A percentile compares a stretch with the other conserved stretches of the same genome.
phyloP scores from a whole-genome alignment of 2,329 filamentous ascomycete species.

The Rhytidhysteron rufulum region DNA sequence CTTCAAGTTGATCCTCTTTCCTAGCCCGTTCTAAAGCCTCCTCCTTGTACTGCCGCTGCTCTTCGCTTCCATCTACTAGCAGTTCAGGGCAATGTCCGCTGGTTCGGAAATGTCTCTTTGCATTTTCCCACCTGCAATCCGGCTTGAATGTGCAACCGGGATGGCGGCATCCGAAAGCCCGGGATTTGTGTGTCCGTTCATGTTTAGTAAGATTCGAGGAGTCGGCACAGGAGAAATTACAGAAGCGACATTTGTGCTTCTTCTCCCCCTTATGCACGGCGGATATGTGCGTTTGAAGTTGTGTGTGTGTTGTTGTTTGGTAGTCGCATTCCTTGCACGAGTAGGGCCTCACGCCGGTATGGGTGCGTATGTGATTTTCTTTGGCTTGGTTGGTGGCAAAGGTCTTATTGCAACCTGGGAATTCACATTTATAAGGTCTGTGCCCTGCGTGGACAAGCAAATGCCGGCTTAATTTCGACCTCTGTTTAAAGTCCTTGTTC shows the following conservation, averaged over 20 bases:
- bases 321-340: slow-evolving; percentile 34
- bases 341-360: slow-evolving; percentile 34
- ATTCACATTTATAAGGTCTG: slow-evolving; percentile 34
- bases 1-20: not conserved
- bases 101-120: slow-evolving; percentile 35
- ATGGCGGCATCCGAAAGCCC: slow-evolving; percentile 35
- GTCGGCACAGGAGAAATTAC: slow-evolving; percentile 34
- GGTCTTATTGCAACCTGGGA: slow-evolving; percentile 31
- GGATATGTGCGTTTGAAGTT: slow-evolving; percentile 35
- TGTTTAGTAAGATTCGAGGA: slow-evolving; percentile 4
- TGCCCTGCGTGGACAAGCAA: slow-evolving; percentile 35
- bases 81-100: slow-evolving; percentile 33
- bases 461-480: slow-evolving; percentile 35
- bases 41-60: slow-evolving; percentile 25
- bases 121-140: slow-evolving; percentile 37
- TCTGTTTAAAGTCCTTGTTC: slow-evolving; percentile 37
- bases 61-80: slow-evolving; percentile 28
- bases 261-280: slow-evolving; percentile 35
- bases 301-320: slow-evolving; percentile 37
- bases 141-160: slow-evolving; percentile 34
- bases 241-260: slow-evolving; percentile 35
- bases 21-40: not conserved
- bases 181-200: slow-evolving; percentile 4
- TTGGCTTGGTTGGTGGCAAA: slow-evolving; percentile 39
- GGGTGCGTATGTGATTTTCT: slow-evolving; percentile 37